Conservation (phyloP, 2,329 filamentous ascomycete species). For the Remersonia thermophila region DNA sequence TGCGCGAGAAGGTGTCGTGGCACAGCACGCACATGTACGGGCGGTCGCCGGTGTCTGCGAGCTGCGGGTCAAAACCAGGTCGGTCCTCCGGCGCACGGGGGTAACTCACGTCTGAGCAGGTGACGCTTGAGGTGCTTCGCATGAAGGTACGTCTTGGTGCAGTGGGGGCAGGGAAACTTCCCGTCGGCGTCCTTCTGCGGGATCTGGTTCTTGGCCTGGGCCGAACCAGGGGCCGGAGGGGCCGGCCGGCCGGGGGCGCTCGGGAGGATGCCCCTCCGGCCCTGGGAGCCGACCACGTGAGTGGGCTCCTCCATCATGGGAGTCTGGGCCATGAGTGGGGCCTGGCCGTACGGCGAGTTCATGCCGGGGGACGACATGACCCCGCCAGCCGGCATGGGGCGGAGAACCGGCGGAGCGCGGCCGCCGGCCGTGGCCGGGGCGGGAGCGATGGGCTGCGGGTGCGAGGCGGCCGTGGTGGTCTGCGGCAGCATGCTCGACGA, state of each 20-base stretch:
- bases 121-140: constrained; percentile 96
- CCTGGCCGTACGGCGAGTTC: constrained; percentile 47
- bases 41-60: constrained; percentile 82
- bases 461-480: constrained; percentile 51
- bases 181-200: constrained; percentile 93
- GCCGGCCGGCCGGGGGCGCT: constrained; percentile 79
- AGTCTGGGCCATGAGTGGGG: constrained; percentile 42
- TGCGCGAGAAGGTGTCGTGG: constrained; percentile 94
- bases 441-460: constrained; percentile 65
- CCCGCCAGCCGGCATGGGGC: constrained; percentile 59
- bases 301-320: constrained; percentile 57
- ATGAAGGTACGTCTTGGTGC: constrained; percentile 95
- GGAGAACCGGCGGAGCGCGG: constrained; percentile 46
- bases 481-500: constrained; percentile 54
- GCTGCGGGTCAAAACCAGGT: constrained; percentile 4
- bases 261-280: constrained; percentile 78
- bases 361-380: constrained; percentile 47
- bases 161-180: constrained; percentile 96
- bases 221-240: constrained; percentile 57
- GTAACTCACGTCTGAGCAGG: constrained; percentile 78
- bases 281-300: constrained; percentile 91
- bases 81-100: neutral
- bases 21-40: constrained; percentile 98
- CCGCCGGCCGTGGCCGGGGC: constrained; percentile 47
- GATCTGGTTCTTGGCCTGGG: constrained; percentile 65